Base-by-base conservation (phyloP, 2,329 filamentous ascomycete species). In the Colletotrichum acutatum region DNA sequence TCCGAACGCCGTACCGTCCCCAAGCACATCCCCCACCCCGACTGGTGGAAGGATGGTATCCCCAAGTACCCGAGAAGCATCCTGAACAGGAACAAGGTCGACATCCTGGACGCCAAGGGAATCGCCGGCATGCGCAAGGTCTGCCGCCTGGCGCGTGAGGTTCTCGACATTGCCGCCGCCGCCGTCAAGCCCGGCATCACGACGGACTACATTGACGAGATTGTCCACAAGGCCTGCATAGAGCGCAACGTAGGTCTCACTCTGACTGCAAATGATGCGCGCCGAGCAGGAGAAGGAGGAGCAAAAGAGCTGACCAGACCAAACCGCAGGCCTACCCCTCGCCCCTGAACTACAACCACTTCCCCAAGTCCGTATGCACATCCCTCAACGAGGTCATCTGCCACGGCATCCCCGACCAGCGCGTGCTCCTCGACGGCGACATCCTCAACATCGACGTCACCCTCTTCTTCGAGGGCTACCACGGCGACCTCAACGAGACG, bases 401-500 rank as follows among this genome's bases (percentile, higher is more conserved):
- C 86, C 97, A 99, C 87, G 97, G 97, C 66, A 99, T 99, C 75
- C 97, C 97, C 19, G 97, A 99, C 80, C 91, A 97, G 82, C 91
- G 97, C 68, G 88, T 93, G 8, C 88, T 99, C 1, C 84, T 95
- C 75, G 96, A 99, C 77, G 97, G 97, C 74, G 97, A 99, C 79
- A 98, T 99, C 76, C 86, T 99, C 79, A 99, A 99, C 85, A 95
- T 99, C 76, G 97, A 99, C 78, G 94, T 99, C 5, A 95, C 95
- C 0, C 86, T 99, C 56, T 99, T 97, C 83, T 95, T 98, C 81
- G 94, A 92, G 74, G 97, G 97, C 66, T 98, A 96, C 85, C 97
- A 99, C 81, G 95, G 95, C 68, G 97, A 99, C 82, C 87, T 99
- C 68, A 99, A 99, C 85, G 97, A 99, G 86, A 99, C 97, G 14